Conservation (phyloP, 1,139 yeast species). For the Kodamaea ohmeri region DNA sequence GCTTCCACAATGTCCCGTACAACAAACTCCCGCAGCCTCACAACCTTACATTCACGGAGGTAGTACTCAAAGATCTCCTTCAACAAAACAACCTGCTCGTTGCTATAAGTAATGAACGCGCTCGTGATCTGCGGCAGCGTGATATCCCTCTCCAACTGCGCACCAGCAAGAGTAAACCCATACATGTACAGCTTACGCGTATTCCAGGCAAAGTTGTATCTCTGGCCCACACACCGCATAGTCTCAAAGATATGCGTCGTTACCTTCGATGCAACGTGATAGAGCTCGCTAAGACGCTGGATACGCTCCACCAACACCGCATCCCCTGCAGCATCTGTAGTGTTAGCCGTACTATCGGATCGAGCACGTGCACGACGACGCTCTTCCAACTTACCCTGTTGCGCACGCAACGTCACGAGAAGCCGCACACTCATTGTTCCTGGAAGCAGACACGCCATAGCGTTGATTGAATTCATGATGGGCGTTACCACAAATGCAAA, state of each 20-base stretch:
- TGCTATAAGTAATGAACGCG: constrained; percentile 7
- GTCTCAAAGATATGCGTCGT: constrained; percentile 10
- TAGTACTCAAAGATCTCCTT: constrained; percentile 6
- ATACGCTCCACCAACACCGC: constrained; percentile 4
- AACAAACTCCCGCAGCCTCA: constrained; percentile 3
- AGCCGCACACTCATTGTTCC: constrained; percentile 13
- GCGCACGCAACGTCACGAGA: neutral
- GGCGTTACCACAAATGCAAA: constrained; percentile 13
- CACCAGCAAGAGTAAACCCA: constrained; percentile 12
- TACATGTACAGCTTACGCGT: constrained; percentile 15
- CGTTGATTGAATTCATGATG: constrained; percentile 12
- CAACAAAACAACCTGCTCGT: constrained; percentile 11
- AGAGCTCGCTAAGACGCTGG: constrained; percentile 1
- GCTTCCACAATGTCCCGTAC: constrained; percentile 7
- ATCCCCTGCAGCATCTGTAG: constrained; percentile 3
- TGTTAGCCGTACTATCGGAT: too few species aligned
- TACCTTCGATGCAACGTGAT: constrained; percentile 10
- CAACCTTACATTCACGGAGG: constrained; percentile 1
- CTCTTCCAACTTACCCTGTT: constrained; percentile 8
- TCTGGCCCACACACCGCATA: constrained; percentile 12
- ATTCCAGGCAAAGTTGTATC: constrained; percentile 23
- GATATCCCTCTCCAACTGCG: constrained; percentile 6
- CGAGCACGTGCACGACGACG: too few species aligned
- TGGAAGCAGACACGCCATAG: constrained; percentile 13
- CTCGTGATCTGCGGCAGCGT: constrained; percentile 4